Percentiles rank a stretch among this genome's conserved stretches.
phyloP scores from a whole-genome alignment of 2,329 filamentous ascomycete genomes.

The Sporothrix dimorphospora region DNA sequence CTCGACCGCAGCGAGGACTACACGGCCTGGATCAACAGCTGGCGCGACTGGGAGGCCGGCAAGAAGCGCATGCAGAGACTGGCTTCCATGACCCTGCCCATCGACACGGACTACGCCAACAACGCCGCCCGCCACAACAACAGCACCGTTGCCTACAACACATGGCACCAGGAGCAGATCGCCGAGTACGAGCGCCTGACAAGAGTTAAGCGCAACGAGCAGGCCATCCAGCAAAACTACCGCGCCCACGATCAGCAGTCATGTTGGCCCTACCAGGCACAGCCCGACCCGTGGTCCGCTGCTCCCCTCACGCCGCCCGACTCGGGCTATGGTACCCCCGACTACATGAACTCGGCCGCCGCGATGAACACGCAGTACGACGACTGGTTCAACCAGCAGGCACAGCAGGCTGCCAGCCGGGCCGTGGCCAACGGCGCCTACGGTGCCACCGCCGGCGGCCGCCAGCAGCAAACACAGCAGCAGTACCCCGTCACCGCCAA shows the following conservation, averaged over 20 bases:
- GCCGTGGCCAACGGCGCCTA: conserved; percentile 39
- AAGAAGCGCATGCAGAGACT: conserved; percentile 58
- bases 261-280: conserved; percentile 45
- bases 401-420: conserved; percentile 47
- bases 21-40: conserved; percentile 64
- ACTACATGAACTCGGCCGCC: conserved; percentile 59
- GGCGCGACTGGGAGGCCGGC: conserved; percentile 59
- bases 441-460: conserved; percentile 38
- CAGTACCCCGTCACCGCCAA: conserved; percentile 24
- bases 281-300: conserved; percentile 45
- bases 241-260: conserved; percentile 47
- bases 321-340: conserved; percentile 64
- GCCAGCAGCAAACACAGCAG: conserved; percentile 12
- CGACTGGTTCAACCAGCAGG: conserved; percentile 58
- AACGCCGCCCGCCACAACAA: conserved; percentile 38
- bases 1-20: conserved; percentile 75
- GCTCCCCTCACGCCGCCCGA: conserved; percentile 62
- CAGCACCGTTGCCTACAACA: conserved; percentile 42
- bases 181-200: conserved; percentile 54
- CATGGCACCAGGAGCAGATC: conserved; percentile 59
- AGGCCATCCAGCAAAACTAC: conserved; percentile 43
- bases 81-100: conserved; percentile 51
- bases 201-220: conserved; percentile 48
- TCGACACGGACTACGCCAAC: conserved; percentile 48
- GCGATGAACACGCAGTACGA: conserved; percentile 60